phyloP scores from a whole-genome alignment of 78 protist genomes.

The Dictyostelium brefeldianum region DNA sequence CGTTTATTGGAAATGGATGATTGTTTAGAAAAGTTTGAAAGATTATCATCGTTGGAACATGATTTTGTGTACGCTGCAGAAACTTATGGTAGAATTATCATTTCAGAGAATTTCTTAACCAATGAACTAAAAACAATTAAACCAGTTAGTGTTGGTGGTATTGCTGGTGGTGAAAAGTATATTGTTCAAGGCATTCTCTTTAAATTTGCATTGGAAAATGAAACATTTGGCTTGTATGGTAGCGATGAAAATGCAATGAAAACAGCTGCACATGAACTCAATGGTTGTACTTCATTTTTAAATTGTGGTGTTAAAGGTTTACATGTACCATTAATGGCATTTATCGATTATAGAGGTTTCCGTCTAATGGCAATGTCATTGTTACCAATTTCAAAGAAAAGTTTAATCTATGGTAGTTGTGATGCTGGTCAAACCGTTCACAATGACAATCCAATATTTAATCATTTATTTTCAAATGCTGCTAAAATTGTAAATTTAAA shows the following conservation, averaged over 20 bases:
- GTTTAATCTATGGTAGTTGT: conserved; percentile 74
- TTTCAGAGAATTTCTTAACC: conserved; percentile 72
- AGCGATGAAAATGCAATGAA: conserved; percentile 85
- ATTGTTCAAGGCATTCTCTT: conserved; percentile 85
- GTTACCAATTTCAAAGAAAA: conserved; percentile 66
- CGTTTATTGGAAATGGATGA: conserved; percentile 70
- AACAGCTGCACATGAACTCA: conserved; percentile 83
- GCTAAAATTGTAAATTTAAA: conserved; percentile 80
- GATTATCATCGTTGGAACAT: conserved; percentile 42
- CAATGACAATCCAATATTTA: conserved; percentile 58
- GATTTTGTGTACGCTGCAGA: conserved; percentile 84
- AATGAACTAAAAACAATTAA: conserved; percentile 70
- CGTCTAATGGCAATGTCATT: conserved; percentile 78
- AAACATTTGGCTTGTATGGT: conserved; percentile 79
- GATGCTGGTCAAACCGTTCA: conserved; percentile 84
- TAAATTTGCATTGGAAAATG: conserved; percentile 83
- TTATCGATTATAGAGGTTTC: conserved; percentile 84
- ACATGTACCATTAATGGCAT: conserved; percentile 84
- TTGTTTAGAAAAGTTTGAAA: conserved; percentile 63
- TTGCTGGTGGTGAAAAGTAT: conserved; percentile 88
- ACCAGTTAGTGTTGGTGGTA: conserved; percentile 86
- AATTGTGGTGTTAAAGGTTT: conserved; percentile 75
- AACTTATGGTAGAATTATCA: conserved; percentile 75
- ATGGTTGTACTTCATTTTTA: conserved; percentile 73
- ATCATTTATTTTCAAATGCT: conserved; percentile 46